A percentile compares a stretch with the other conserved stretches of the same genome.
phyloP scores from a whole-genome alignment of 805 yeast species.

The Wickerhamomyces kurtzmanii region DNA sequence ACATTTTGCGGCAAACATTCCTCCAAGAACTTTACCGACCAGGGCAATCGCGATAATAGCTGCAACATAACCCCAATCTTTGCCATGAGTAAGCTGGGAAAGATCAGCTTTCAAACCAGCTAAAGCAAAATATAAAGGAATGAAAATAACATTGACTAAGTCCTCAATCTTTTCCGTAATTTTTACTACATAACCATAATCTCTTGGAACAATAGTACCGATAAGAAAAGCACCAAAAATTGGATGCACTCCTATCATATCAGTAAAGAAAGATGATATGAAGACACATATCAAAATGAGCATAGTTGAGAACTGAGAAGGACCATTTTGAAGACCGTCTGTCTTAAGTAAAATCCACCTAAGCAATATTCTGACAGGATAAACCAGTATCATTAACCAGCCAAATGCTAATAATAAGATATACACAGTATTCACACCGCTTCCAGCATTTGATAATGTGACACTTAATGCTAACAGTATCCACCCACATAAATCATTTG shows the following conservation, averaged over 20 bases:
- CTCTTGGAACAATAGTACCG: conserved; percentile 70
- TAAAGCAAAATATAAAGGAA: conserved; percentile 72
- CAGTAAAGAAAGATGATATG: conserved; percentile 67
- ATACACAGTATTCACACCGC: conserved; percentile 61
- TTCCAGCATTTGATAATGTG: conserved; percentile 64
- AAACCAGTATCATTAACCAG: conserved; percentile 54
- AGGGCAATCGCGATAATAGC: conserved; percentile 62
- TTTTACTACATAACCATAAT: conserved; percentile 59
- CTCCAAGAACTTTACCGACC: conserved; percentile 59
- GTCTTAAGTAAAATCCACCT: conserved; percentile 34
- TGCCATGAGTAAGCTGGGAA: conserved; percentile 51
- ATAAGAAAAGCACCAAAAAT: conserved; percentile 79
- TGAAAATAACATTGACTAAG: conserved; percentile 57
- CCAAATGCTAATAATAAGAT: conserved; percentile 57
- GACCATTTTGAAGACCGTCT: conserved; percentile 48
- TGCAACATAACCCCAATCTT: conserved; percentile 71
- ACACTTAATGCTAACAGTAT: conserved; percentile 65
- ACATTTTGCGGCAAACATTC: conserved; percentile 50
- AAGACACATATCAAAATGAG: conserved; percentile 47
- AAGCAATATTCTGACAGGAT: conserved; percentile 44
- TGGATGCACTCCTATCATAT: conserved; percentile 79
- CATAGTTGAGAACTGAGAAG: conserved; percentile 49
- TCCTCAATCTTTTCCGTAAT: conserved; percentile 73
- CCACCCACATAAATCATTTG: conserved; percentile 79
- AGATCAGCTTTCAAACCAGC: conserved; percentile 69